phyloP scores from a whole-genome alignment of 1,284 basidiomycete species.

The Trichosporon inkin region DNA sequence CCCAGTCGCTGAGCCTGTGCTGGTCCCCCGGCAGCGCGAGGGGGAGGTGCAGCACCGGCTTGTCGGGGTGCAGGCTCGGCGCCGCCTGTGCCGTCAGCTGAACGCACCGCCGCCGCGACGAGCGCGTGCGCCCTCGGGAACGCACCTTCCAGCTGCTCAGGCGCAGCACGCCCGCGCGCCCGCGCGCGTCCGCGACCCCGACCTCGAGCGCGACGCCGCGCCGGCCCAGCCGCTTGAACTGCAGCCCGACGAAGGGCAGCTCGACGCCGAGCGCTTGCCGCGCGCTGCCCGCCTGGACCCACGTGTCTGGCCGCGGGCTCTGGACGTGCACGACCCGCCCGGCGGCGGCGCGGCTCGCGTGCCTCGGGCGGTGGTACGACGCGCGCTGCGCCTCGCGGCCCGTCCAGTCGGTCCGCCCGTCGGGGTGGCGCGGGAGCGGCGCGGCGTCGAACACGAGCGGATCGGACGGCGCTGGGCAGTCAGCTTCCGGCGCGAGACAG shows the following conservation, averaged over 20 bases:
- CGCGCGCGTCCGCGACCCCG: conserved; percentile 63
- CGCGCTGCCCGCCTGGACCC: conserved; percentile 58
- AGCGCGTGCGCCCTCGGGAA: too few relatives aligned
- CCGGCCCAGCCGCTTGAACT: conserved; percentile 62
- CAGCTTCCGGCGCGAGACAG: neutral
- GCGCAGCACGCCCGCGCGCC: conserved; percentile 61
- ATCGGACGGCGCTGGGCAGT: neutral
- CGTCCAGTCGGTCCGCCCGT: conserved; percentile 1
- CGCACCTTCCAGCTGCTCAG: conserved; percentile 77
- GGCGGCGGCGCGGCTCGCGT: conserved; percentile 44
- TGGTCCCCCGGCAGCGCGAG: conserved; percentile 60
- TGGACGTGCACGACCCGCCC: conserved; percentile 72
- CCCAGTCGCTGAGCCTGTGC: conserved; percentile 67
- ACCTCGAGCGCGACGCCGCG: conserved; percentile 70
- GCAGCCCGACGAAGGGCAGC: conserved; percentile 69
- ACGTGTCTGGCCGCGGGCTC: conserved; percentile 67
- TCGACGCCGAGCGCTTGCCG: conserved; percentile 58
- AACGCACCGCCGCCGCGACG: too few relatives aligned
- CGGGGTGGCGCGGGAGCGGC: neutral
- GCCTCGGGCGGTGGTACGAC: conserved; percentile 47
- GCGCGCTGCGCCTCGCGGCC: neutral
- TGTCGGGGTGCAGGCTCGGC: conserved; percentile 55
- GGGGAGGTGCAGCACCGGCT: conserved; percentile 67
- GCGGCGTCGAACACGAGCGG: neutral
- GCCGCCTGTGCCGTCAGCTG: conserved; percentile 53